Percentiles rank a stretch among this genome's conserved stretches.
Conservation (phyloP, 768 basidiomycete genomes). For the Russula vinacea region DNA sequence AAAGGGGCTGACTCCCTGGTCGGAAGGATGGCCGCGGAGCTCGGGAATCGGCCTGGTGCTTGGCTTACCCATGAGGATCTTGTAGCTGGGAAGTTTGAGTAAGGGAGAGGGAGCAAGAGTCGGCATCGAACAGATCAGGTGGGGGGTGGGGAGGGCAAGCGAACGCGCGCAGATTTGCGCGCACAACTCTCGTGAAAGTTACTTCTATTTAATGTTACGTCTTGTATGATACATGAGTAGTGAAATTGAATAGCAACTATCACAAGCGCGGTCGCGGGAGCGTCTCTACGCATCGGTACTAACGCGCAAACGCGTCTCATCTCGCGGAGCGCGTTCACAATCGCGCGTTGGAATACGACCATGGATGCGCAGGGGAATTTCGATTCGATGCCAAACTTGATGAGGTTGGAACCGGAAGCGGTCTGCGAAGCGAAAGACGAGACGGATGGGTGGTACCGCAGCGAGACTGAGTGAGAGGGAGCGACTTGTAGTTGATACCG, state of each 20-base stretch:
- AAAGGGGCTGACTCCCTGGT: conserved; percentile 48
- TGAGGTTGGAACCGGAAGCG: conserved; percentile 66
- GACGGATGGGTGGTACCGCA: conserved; percentile 10
- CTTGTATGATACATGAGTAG: conserved; percentile 5
- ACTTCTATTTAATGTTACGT: neutral
- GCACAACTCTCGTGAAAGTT: conserved; percentile 3
- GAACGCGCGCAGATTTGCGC: conserved; percentile 4
- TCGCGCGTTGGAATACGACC: conserved; percentile 54
- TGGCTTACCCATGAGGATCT: conserved; percentile 42
- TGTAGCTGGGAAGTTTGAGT: conserved; percentile 38
- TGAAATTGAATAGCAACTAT: conserved; percentile 11
- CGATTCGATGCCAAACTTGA: conserved; percentile 94
- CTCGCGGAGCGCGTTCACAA: conserved; percentile 61
- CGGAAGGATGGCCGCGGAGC: conserved; percentile 40
- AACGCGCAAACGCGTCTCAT: conserved; percentile 47
- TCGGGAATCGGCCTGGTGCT: conserved; percentile 33
- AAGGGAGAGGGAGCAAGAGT: neutral
- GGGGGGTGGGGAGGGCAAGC: neutral
- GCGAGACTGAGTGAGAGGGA: neutral
- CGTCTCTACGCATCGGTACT: conserved; percentile 17
- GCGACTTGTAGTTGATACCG: conserved; percentile 82
- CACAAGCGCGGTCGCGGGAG: conserved; percentile 16
- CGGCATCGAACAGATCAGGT: too few species aligned
- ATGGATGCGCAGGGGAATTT: conserved; percentile 76
- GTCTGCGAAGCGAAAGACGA: conserved; percentile 46